Evolutionary conservation across 495 filamentous ascomycete genomes (phyloP).

Genomic region (Xylaria longipes): DNA sequence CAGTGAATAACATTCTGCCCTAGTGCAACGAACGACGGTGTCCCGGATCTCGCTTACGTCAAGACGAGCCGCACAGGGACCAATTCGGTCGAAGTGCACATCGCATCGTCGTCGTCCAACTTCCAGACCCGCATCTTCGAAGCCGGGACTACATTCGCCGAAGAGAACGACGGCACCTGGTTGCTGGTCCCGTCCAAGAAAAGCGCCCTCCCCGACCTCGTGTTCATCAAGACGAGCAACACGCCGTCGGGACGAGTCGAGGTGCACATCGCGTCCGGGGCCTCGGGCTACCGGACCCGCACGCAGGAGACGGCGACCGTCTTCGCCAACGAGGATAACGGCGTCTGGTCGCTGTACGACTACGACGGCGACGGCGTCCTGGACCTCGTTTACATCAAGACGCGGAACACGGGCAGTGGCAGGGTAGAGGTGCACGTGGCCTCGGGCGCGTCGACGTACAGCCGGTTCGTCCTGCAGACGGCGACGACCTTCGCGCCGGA

Average conservation of each 20-base stretch:
- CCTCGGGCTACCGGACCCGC: constrained; percentile 14
- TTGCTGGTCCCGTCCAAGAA: constrained; percentile 13
- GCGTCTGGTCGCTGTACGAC: constrained; percentile 21
- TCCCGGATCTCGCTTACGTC: constrained; percentile 15
- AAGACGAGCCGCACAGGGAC: constrained; percentile 7
- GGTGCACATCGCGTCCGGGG: constrained; percentile 22
- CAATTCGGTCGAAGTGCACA: constrained; percentile 25
- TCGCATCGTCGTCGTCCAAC: constrained; percentile 5
- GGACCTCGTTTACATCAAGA: constrained; percentile 23
- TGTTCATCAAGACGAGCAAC: constrained; percentile 22
- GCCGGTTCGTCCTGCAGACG: constrained; percentile 9
- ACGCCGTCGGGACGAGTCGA: constrained; percentile 18
- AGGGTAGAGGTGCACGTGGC: constrained; percentile 19
- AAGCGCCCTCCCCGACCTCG: constrained; percentile 15
- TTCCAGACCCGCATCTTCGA: constrained; percentile 23
- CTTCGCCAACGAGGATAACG: constrained; percentile 21
- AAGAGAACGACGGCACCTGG: constrained; percentile 22
- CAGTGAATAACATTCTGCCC: not conserved
- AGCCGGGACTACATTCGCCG: constrained; percentile 14
- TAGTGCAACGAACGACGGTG: constrained; percentile 5
- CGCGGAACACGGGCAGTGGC: constrained; percentile 10
- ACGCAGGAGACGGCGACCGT: constrained; percentile 14
- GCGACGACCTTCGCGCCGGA: constrained; percentile 13
- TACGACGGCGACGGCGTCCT: constrained; percentile 17
- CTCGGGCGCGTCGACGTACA: constrained; percentile 15